Base-by-base conservation (phyloP, 2,329 filamentous ascomycete genomes). In the Ustilaginoidea virens region DNA sequence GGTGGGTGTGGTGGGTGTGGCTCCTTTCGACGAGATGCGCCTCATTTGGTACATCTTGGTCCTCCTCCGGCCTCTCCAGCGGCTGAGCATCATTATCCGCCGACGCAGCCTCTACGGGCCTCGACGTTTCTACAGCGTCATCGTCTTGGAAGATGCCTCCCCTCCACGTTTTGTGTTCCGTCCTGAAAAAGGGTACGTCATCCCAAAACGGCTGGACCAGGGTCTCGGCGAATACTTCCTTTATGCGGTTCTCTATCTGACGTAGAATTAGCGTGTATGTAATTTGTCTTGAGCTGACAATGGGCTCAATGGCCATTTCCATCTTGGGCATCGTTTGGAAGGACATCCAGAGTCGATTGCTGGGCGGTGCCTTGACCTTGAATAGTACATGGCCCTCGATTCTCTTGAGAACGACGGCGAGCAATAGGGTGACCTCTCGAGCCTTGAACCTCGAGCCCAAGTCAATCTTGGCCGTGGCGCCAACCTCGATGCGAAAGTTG, bases 201-300 rank as follows among this genome's bases (percentile, higher is more conserved):
- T 98, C 90, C 87, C 90, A 98, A 47, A 92, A 92, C 0, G 90
- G 90, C 32, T 78, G 62, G 2, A 98, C 90, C 13, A 96, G 52
- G 1, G 85, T 93, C 55, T 98, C 90, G 7, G 80, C 81, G 35
- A 98, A 67, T 7, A 94, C 85, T 52, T 94, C 86, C 45, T 92
- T 80, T 48, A 98, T 94, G 28, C 85, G 70, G 45, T 80, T 92
- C 53, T 98, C 90, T 34, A 98, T 96, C 36, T 92, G 82, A 28
- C 85, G 74, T 9, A 96, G 65, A 31, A 98, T 90, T 34, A 93
- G 69, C 2, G 78, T 81, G 51, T 93, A 96, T 0, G 90, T 96
- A 39, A 98, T 93, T 49, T 96, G 87, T 33, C 87, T 74, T 10
- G 85, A 80, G 56, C 86, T 93, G 28, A 98, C 85, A 40, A 98